These are phyloP conservation scores for Thuja plicata DNA, from an alignment of 83 land plant genomes.

Conservation along the genomic window DNA sequence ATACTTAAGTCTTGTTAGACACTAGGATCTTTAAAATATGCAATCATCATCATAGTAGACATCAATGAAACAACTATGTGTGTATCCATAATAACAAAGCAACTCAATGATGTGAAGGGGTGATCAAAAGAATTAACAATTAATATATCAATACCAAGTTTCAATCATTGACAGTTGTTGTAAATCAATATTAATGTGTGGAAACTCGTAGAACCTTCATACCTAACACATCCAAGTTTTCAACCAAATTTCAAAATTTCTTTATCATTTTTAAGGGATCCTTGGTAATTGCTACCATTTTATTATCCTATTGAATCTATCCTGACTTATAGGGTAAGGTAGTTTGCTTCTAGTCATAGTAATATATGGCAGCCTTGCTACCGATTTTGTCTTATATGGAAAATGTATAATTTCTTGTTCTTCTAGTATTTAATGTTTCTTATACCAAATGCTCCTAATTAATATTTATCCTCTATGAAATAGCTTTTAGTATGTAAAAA, in stretches of 20 bases:
- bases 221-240: neutral
- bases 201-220: neutral
- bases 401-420: no score
- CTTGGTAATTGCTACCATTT: neutral
- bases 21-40: neutral
- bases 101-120: neutral
- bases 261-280: no score
- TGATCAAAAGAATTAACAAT: neutral
- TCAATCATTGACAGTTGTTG: no score
- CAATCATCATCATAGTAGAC: neutral
- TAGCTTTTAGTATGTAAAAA: neutral
- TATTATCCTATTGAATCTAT: neutral
- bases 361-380: neutral
- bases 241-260: neutral
- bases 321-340: neutral
- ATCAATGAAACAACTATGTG: neutral
- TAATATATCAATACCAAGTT: neutral
- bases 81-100: no score
- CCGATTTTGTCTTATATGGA: no score
- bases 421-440: neutral
- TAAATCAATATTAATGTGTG: no score
- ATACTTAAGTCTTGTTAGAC: no score
- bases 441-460: neutral
- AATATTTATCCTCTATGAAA: neutral
- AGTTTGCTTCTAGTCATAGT: no score